Evolutionary conservation across 495 filamentous ascomycete genomes (phyloP), one percentile per base, ranked within the genome.

Genomic region (Aspergillus asperescens): DNA sequence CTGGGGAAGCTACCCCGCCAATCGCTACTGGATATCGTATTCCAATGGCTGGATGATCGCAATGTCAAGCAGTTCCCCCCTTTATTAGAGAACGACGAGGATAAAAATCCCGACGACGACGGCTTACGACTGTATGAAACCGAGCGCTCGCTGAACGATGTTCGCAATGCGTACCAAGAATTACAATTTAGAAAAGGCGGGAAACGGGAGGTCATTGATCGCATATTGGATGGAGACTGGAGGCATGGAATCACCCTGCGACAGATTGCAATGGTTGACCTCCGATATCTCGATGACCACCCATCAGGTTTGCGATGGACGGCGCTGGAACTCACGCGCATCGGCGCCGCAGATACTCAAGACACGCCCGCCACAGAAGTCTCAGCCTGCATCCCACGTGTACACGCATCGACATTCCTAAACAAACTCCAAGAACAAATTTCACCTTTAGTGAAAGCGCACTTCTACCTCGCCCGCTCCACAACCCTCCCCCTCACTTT

Each of bases 181-280:
- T 58, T 82, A 0, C 70, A 71, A 29, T 65, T 67, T 7, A 70
- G 80, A 19, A 90, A 85, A 60, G 86, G 87, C 3, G 79, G 77
- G 8, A 87, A 84, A 57, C 75, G 82, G 40, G 89, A 95, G 61
- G 78, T 92, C 4, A 70, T 88, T 6, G 87, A 89, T 58, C 77
- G 87, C 24, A 84, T 95, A 32, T 57, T 86, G 0, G 84, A 90
- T 51, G 87, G 87, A 37, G 89, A 95, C 63, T 95, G 89, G 88
- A 76, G 87, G 18, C 77, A 82, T 44, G 89, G 89, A 1, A 70
- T 94, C 18, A 84, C 79, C 1, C 68, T 95, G 13, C 87, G 86
- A 55, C 87, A 90, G 61, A 72, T 92, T 4, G 88, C 87, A 41
- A 90, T 89, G 77, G 83, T 84, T 13, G 89, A 94, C 58, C 68